phyloP scores from a whole-genome alignment of 129 eudicot genomes.

The Flaveria ramosissima region DNA sequence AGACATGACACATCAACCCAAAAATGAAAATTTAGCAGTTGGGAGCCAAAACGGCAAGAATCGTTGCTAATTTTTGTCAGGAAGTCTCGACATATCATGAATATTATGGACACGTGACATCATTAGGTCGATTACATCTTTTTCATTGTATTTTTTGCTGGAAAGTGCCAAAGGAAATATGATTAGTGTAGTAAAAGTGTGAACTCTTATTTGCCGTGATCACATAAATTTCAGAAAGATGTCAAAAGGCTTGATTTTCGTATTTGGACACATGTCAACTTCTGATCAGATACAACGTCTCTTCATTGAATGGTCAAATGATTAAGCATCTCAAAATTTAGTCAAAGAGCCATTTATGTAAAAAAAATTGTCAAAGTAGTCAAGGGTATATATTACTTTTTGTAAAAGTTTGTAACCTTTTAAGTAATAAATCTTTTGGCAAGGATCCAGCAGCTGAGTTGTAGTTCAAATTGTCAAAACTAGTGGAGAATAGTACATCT shows the following conservation, averaged over 20 bases:
- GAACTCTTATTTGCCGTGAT: background rate
- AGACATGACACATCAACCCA: background rate
- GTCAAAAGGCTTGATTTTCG: background rate
- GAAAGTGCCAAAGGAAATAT: too few species aligned
- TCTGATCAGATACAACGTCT: background rate
- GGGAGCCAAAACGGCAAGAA: too few species aligned
- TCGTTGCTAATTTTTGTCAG: too few species aligned
- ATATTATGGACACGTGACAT: background rate
- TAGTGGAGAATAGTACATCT: too few species aligned
- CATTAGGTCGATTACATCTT: background rate
- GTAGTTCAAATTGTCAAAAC: too few species aligned
- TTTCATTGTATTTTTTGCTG: background rate
- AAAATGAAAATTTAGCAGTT: too few species aligned
- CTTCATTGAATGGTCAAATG: background rate
- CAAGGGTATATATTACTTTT: background rate
- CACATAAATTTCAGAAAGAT: too few species aligned
- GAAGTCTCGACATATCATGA: too few species aligned
- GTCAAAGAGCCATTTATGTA: background rate
- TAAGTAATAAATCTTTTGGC: too few species aligned
- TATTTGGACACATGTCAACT: background rate
- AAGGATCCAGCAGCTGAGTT: too few species aligned
- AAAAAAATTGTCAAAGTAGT: background rate
- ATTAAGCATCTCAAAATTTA: too few species aligned
- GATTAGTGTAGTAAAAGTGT: background rate
- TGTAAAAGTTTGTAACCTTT: background rate